A percentile compares a stretch with the other conserved stretches of the same genome.
These are phyloP conservation scores for Lipomyces sp. DNA, from an alignment of 805 yeast species.

Conservation along the genomic window DNA sequence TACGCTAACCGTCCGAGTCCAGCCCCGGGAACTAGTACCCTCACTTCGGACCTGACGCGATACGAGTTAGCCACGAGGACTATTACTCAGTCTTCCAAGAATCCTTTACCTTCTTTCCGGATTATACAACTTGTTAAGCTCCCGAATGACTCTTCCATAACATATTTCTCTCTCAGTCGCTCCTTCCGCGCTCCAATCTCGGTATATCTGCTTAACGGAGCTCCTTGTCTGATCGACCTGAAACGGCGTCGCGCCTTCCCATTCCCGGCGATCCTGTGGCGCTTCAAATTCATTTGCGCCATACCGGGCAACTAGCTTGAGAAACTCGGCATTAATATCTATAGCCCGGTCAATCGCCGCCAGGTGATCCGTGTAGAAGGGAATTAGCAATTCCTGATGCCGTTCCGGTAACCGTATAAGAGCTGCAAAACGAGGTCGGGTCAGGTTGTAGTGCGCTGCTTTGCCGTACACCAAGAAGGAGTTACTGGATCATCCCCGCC, in stretches of 20 bases:
- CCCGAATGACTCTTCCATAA: constrained; percentile 55
- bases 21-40: constrained; percentile 79
- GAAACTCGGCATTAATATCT: constrained; percentile 36
- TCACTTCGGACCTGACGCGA: constrained; percentile 37
- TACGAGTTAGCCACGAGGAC: neutral
- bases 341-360: constrained; percentile 31
- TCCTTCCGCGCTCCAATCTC: constrained; percentile 73
- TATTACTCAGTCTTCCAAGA: neutral
- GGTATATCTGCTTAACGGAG: constrained; percentile 65
- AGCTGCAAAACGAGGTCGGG: constrained; percentile 14
- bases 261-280: constrained; percentile 33
- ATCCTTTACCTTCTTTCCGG: constrained; percentile 16
- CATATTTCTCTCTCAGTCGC: constrained; percentile 59
- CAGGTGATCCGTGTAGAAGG: constrained; percentile 23
- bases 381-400: constrained; percentile 20
- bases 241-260: constrained; percentile 27
- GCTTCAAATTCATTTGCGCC: constrained; percentile 39
- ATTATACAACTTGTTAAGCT: constrained; percentile 48
- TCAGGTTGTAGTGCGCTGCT: constrained; percentile 28
- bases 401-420: constrained; percentile 3
- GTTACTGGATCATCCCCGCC: constrained; percentile 13
- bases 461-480: constrained; percentile 26
- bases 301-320: constrained; percentile 36
- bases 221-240: constrained; percentile 29
- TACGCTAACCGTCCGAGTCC: constrained; percentile 83